Percentiles rank a stretch among this genome's conserved stretches.
Conservation (phyloP, 2,329 filamentous ascomycete species). For the Elsinoe arachidis region DNA sequence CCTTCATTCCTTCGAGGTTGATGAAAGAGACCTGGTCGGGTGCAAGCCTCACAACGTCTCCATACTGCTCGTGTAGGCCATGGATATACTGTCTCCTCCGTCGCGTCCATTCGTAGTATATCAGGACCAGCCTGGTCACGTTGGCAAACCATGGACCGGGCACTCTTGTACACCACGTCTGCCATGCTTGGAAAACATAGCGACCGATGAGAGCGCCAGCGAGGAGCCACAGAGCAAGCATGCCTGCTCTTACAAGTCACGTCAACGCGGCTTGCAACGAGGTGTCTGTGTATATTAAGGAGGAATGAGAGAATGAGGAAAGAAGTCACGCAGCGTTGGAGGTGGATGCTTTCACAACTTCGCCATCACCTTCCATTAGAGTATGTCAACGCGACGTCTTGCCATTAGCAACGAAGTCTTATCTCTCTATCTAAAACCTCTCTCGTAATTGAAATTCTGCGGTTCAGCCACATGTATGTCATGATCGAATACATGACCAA, state of each 20-base stretch:
- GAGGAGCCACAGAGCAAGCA: background rate
- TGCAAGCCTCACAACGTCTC: conserved; percentile 23
- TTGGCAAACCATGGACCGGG: conserved; percentile 24
- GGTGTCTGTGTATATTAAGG: no score
- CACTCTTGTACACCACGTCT: conserved; percentile 11
- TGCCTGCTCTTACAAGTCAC: background rate
- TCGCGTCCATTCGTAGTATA: conserved; percentile 30
- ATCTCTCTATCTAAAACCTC: background rate
- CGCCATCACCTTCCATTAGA: background rate
- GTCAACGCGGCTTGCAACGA: no score
- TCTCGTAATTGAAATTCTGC: background rate
- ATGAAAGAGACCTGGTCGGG: conserved; percentile 25
- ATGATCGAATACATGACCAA: no score
- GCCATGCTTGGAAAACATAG: background rate
- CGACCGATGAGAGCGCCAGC: background rate
- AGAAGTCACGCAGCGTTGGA: background rate
- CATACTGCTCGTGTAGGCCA: conserved; percentile 27
- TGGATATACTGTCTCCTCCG: conserved; percentile 33
- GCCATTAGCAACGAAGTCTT: background rate
- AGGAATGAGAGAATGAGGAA: no score
- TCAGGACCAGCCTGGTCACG: conserved; percentile 25
- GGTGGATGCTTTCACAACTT: background rate
- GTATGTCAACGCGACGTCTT: background rate
- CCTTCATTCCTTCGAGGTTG: conserved; percentile 22
- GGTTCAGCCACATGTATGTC: no score